These are phyloP conservation scores for Leccinellum albellum DNA, from an alignment of 768 basidiomycete genomes.

Conservation along the genomic window DNA sequence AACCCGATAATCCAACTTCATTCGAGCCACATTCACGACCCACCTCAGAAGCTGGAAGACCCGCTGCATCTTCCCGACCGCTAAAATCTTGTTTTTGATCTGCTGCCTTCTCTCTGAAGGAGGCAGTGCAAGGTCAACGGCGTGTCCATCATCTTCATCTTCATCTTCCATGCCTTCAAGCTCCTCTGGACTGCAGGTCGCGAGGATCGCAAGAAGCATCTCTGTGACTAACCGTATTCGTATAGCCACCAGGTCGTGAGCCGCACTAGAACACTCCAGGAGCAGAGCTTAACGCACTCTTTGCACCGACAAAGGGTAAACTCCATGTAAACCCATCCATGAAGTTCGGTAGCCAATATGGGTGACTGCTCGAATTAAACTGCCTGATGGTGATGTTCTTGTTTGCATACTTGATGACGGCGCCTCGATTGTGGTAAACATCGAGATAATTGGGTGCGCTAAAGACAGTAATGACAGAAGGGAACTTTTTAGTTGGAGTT, in stretches of 20 bases:
- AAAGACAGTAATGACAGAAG: constrained; percentile 97
- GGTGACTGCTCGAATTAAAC: constrained; percentile 75
- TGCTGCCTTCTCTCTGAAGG: constrained; percentile 58
- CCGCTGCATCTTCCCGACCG: constrained; percentile 86
- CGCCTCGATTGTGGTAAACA: constrained; percentile 95
- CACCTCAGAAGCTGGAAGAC: constrained; percentile 88
- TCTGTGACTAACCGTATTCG: constrained; percentile 68
- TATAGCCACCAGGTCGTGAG: neutral
- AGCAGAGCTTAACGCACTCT: constrained; percentile 61
- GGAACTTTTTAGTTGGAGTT: constrained; percentile 92
- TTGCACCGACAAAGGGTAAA: constrained; percentile 94
- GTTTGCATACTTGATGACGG: constrained; percentile 95
- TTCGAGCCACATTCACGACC: constrained; percentile 23
- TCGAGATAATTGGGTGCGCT: constrained; percentile 97
- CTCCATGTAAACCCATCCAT: constrained; percentile 99
- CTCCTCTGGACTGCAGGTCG: constrained; percentile 92
- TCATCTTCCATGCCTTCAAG: constrained; percentile 63
- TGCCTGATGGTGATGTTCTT: constrained; percentile 96
- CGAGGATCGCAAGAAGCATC: constrained; percentile 93
- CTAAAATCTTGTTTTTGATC: constrained; percentile 93
- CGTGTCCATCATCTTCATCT: constrained; percentile 25
- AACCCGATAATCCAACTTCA: neutral
- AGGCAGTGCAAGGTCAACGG: constrained; percentile 30
- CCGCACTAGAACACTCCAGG: neutral
- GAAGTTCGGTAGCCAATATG: constrained; percentile 97